A percentile compares a stretch with the other conserved stretches of the same genome.
Conservation (phyloP, 371 early-diverging fungal genomes). For the Haplosporangium sp. region DNA sequence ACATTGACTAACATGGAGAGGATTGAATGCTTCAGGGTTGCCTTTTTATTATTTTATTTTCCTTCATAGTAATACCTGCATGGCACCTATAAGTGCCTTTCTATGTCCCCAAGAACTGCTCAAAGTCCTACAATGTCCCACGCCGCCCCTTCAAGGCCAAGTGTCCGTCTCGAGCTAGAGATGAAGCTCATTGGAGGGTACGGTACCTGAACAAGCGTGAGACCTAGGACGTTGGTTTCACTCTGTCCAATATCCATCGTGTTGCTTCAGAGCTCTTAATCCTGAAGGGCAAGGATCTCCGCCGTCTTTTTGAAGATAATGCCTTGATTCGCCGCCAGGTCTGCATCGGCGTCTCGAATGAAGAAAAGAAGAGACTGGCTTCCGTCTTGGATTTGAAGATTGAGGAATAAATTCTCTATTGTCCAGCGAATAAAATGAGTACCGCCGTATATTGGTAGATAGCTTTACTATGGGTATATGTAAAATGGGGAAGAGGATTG, state of each 20-base stretch:
- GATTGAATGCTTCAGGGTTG: no score
- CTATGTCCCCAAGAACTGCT: conserved; percentile 57
- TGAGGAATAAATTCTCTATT: conserved; percentile 60
- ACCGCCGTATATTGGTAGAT: background rate
- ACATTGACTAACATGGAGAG: no score
- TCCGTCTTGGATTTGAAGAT: conserved; percentile 98
- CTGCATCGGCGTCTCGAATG: conserved; percentile 98
- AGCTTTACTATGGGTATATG: background rate
- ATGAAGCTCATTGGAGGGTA: conserved; percentile 98
- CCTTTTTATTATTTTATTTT: no score
- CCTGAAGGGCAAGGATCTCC: conserved; percentile 95
- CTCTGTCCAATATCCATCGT: conserved; percentile 99
- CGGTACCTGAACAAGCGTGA: conserved; percentile 99
- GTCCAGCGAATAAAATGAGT: background rate
- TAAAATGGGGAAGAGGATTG: background rate
- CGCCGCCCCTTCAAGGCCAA: conserved; percentile 98
- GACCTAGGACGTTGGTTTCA: conserved; percentile 98
- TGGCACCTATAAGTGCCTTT: conserved; percentile 26
- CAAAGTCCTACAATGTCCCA: conserved; percentile 98
- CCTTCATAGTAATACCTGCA: no score
- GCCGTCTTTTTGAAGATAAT: conserved; percentile 99
- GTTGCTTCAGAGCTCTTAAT: conserved; percentile 99
- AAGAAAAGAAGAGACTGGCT: conserved; percentile 97
- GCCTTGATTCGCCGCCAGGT: conserved; percentile 98
- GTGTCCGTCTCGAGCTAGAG: conserved; percentile 99